Conservation (phyloP, 129 eudicot species). For the Oenanthe sinensis region DNA sequence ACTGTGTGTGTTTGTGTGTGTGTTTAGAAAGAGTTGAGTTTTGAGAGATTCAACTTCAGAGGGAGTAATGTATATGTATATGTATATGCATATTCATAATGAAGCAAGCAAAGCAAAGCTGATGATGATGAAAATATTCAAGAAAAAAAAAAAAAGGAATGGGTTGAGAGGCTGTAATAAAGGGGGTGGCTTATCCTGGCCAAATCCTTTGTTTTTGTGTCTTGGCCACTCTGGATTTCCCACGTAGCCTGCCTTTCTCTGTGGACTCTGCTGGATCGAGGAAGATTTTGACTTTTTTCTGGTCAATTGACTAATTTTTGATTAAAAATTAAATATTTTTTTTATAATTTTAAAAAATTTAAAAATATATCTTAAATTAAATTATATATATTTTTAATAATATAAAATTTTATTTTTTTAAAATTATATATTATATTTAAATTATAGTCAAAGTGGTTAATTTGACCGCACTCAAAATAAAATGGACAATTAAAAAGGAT, state of each 20-base stretch:
- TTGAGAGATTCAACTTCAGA: neutral
- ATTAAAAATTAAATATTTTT: too few relatives aligned
- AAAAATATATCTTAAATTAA: too few relatives aligned
- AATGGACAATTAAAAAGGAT: too few relatives aligned
- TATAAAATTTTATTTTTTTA: too few relatives aligned
- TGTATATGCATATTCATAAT: neutral
- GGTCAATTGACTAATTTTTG: too few relatives aligned
- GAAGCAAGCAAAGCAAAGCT: neutral
- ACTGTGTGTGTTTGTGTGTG: neutral
- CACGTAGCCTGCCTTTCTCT: slow-evolving; percentile 14
- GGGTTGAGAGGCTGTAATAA: slow-evolving; percentile 2
- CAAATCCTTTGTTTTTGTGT: slow-evolving; percentile 2
- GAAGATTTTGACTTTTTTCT: too few relatives aligned
- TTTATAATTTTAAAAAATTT: too few relatives aligned
- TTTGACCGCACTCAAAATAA: too few relatives aligned
- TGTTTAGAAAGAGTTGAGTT: neutral
- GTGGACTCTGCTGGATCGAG: neutral
- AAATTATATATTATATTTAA: too few relatives aligned
- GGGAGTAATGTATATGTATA: neutral
- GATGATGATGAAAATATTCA: neutral
- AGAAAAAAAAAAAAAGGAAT: neutral
- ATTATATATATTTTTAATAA: too few relatives aligned
- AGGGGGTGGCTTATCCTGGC: slow-evolving; percentile 31
- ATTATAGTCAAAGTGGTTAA: too few relatives aligned
- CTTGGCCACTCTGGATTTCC: slow-evolving; percentile 17